Evolutionary conservation across 805 yeast species (phyloP).

Genomic region (Suhomyces pyralidae): DNA sequence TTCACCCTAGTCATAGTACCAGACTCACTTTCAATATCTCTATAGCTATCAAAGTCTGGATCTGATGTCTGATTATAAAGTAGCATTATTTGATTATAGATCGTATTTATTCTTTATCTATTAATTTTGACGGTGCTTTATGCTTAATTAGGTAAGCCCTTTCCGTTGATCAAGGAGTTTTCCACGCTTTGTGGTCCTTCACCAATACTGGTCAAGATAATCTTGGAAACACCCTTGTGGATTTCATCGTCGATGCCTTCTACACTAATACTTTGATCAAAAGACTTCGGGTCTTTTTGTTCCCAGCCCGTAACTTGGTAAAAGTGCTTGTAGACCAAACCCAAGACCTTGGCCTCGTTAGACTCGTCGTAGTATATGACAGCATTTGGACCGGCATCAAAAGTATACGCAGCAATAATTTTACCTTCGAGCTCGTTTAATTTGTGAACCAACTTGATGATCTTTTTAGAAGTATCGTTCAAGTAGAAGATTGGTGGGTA

Average conservation of each 20-base stretch:
- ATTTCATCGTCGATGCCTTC: constrained; percentile 49
- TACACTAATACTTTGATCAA: constrained; percentile 24
- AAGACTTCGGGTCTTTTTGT: constrained; percentile 15
- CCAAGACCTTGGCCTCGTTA: constrained; percentile 71
- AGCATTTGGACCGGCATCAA: constrained; percentile 99
- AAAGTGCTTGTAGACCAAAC: constrained; percentile 63
- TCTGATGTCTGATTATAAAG: too few relatives aligned
- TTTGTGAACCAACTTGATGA: constrained; percentile 73
- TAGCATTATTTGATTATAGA: too few relatives aligned
- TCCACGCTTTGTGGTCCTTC: constrained; percentile 72
- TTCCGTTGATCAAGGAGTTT: constrained; percentile 53
- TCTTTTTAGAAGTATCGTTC: constrained; percentile 81
- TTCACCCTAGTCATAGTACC: too few relatives aligned
- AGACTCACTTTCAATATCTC: too few relatives aligned
- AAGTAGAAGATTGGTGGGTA: constrained; percentile 93
- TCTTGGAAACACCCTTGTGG: constrained; percentile 70
- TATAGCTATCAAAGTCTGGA: too few relatives aligned
- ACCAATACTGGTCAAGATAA: constrained; percentile 85
- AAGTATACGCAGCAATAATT: constrained; percentile 90
- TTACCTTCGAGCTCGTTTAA: constrained; percentile 67
- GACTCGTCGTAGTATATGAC: constrained; percentile 83
- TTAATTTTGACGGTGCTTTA: neutral
- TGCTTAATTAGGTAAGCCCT: constrained; percentile 50
- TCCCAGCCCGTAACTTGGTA: constrained; percentile 69
- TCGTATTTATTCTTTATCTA: too few relatives aligned